Evolutionary conservation across 139 green algal genomes (phyloP), one percentile per base, ranked within the genome.

Genomic region (Desmodesmus armatus): DNA sequence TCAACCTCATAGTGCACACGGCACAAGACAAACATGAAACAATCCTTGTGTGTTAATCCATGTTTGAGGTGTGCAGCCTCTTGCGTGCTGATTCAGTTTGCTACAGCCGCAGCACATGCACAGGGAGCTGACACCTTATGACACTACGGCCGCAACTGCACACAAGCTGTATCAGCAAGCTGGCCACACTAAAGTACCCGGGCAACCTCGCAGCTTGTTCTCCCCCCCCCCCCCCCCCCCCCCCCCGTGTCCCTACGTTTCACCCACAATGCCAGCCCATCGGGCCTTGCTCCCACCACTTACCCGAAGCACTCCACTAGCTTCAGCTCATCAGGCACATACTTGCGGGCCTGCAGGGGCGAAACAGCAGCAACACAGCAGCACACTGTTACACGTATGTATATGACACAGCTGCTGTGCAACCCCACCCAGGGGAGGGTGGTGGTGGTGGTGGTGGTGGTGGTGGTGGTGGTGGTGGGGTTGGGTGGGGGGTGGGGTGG

Each of bases 231-330:
- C n/a, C n/a, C n/a, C n/a, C n/a, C n/a, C n/a, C n/a, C n/a, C n/a
- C n/a, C n/a, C n/a, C n/a, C n/a, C n/a, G n/a, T n/a, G n/a, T n/a
- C n/a, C n/a, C n/a, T n/a, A n/a, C n/a, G n/a, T 1, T 62, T 62
- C 51, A 62, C 51, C 19, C 19, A 2, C 21, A 62, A 62, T 69
- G 3, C 15, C 15, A 35, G 60, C 60, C 33, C 25, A 37, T 69
- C 25, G 21, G 15, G 60, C 0, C 33, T 69, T 31, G 2, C 1
- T 31, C 21, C 60, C 21, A 2, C 31, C 31, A 60, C 92, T 84
- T 83, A 98, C 87, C 96, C 96, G 51, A 98, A 97, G 0, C 94
- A 80, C 86, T 95, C 94, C 29, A 99, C 96, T 0, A 99, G 85
- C 60, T 94, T 93, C 43, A 98, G 89, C 2, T 94, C 80, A 2